Percentiles rank a stretch among this genome's conserved stretches.
phyloP scores from a whole-genome alignment of 2,329 filamentous ascomycete species.

The Epichloe aotearoae region DNA sequence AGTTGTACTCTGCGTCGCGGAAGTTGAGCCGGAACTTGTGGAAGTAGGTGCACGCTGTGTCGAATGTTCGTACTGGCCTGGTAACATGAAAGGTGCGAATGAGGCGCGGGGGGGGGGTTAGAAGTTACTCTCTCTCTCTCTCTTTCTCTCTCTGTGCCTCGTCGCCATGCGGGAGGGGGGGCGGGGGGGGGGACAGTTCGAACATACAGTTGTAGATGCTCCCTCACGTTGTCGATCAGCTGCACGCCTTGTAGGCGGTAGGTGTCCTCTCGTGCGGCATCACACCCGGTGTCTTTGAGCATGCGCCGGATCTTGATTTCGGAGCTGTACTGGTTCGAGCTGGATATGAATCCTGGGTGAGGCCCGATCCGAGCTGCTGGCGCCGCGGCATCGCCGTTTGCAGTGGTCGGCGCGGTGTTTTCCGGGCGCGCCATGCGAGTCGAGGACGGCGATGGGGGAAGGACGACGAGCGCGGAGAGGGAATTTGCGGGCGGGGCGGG shows the following conservation, averaged over 20 bases:
- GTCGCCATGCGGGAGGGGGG: too few relatives aligned
- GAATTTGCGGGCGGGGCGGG: too few relatives aligned
- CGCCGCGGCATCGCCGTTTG: conserved; percentile 8
- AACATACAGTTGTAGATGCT: conserved; percentile 61
- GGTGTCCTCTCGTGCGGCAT: conserved; percentile 65
- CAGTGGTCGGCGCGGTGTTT: not conserved
- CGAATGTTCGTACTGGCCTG: conserved; percentile 80
- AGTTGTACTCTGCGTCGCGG: conserved; percentile 75
- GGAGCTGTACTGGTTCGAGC: conserved; percentile 59
- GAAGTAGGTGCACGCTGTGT: conserved; percentile 83
- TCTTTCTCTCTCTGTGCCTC: not conserved
- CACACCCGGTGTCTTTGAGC: conserved; percentile 54
- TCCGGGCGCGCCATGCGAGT: conserved; percentile 4
- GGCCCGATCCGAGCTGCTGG: conserved; percentile 19
- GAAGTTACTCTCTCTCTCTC: not conserved
- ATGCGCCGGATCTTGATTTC: conserved; percentile 68
- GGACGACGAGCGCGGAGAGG: too few relatives aligned
- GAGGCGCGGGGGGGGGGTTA: not conserved
- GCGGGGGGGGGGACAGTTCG: too few relatives aligned
- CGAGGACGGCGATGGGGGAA: not conserved
- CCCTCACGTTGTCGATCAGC: conserved; percentile 76
- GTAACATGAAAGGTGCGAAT: not conserved
- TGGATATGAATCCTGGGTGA: conserved; percentile 34
- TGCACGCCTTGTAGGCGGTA: conserved; percentile 76
- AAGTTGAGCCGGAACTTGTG: conserved; percentile 86